Evolutionary conservation across 2,329 filamentous ascomycete genomes (phyloP).

Genomic region (Sarocladium oryzae): DNA sequence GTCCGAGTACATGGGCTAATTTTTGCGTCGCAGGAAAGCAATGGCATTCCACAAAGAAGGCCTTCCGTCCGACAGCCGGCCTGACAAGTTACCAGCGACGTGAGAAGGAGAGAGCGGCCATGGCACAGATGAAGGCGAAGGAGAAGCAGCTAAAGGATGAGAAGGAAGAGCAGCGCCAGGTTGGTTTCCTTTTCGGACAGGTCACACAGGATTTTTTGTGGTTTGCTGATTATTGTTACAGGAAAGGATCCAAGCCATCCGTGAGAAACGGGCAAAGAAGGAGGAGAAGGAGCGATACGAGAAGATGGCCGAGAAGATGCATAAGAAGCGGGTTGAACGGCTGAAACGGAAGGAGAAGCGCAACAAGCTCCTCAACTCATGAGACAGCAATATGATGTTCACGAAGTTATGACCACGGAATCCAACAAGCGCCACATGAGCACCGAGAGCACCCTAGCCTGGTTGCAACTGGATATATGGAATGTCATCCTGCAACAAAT

Average conservation of each 20-base stretch:
- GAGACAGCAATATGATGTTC: slow-evolving; percentile 16
- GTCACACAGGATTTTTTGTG: not conserved
- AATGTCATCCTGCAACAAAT: no score
- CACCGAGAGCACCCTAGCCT: not conserved
- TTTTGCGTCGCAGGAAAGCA: slow-evolving; percentile 67
- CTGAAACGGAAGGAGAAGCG: slow-evolving; percentile 94
- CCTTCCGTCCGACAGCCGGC: slow-evolving; percentile 77
- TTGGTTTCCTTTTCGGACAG: slow-evolving; percentile 30
- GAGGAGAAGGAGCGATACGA: slow-evolving; percentile 90
- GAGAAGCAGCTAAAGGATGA: slow-evolving; percentile 96
- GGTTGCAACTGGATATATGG: no score
- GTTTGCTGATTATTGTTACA: slow-evolving; percentile 28
- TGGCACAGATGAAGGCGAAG: slow-evolving; percentile 77
- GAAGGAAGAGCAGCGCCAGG: slow-evolving; percentile 83
- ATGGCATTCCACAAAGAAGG: slow-evolving; percentile 78
- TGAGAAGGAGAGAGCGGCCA: slow-evolving; percentile 59
- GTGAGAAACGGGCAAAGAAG: slow-evolving; percentile 80
- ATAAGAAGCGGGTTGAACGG: slow-evolving; percentile 87
- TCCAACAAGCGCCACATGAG: not conserved
- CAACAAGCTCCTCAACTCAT: slow-evolving; percentile 73
- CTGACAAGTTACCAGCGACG: slow-evolving; percentile 75
- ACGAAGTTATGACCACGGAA: not conserved
- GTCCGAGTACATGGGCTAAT: not conserved
- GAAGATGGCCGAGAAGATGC: slow-evolving; percentile 96
- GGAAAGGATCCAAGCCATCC: slow-evolving; percentile 72